phyloP scores from a whole-genome alignment of 768 basidiomycete species.

The Amanita exitialis region DNA sequence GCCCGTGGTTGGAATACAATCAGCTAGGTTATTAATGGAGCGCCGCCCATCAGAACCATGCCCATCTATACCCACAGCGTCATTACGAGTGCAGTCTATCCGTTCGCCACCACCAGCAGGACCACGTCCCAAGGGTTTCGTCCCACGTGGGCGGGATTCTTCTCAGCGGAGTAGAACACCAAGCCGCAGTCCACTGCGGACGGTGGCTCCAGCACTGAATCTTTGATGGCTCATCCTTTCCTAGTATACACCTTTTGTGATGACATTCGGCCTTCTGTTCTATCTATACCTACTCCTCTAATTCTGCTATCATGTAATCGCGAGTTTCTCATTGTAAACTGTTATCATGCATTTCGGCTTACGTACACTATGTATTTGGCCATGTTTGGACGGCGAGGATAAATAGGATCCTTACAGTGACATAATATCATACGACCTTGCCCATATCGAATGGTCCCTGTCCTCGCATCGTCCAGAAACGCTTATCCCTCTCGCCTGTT shows the following conservation, averaged over 20 bases:
- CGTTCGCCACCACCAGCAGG: constrained; percentile 4
- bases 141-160: neutral
- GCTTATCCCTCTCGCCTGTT: constrained; percentile 33
- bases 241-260: neutral
- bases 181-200: neutral
- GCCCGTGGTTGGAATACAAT: neutral
- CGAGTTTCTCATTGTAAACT: neutral
- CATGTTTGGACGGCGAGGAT: no score
- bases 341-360: neutral
- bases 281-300: neutral
- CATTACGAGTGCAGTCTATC: neutral
- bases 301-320: neutral
- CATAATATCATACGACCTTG: neutral
- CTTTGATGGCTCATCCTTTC: neutral
- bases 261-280: neutral
- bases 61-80: neutral
- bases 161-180: neutral
- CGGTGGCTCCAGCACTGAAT: neutral
- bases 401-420: neutral
- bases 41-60: neutral
- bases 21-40: neutral
- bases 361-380: no score
- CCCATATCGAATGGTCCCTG: constrained; percentile 33
- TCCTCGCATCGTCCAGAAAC: constrained; percentile 23
- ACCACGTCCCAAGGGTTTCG: constrained; percentile 5